Evolutionary conservation across 2,329 filamentous ascomycete species (phyloP).

Genomic region (Coleophoma crateriformis): DNA sequence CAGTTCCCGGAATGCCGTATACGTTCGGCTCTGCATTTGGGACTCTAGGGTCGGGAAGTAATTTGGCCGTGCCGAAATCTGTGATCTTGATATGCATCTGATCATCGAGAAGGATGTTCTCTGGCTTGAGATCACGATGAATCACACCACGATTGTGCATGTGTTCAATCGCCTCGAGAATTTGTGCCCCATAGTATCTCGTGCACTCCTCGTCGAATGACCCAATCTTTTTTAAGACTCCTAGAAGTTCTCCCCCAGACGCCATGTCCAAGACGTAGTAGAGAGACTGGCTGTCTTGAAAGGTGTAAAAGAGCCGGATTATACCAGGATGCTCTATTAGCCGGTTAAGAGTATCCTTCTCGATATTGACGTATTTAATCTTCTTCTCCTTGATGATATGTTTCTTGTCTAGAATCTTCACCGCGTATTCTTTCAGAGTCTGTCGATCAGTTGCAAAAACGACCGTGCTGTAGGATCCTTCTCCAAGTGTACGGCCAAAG

Average conservation of each 20-base stretch:
- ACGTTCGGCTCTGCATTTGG: constrained; percentile 21
- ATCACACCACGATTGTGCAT: constrained; percentile 97
- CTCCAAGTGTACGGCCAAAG: constrained; percentile 84
- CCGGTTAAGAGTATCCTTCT: constrained; percentile 95
- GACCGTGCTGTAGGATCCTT: constrained; percentile 97
- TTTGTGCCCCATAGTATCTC: constrained; percentile 90
- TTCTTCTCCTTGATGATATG: constrained; percentile 99
- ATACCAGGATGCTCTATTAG: constrained; percentile 95
- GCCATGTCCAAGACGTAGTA: constrained; percentile 97
- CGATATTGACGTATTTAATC: constrained; percentile 99
- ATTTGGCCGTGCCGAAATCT: constrained; percentile 97
- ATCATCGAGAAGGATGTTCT: constrained; percentile 91
- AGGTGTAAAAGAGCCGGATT: constrained; percentile 95
- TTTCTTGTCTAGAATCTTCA: constrained; percentile 96
- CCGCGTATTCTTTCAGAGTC: constrained; percentile 91
- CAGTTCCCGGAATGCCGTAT: constrained; percentile 33
- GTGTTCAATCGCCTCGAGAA: constrained; percentile 92
- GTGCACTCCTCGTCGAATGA: constrained; percentile 96
- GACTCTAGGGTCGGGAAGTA: constrained; percentile 58
- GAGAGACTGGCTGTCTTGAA: constrained; percentile 91
- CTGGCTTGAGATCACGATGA: constrained; percentile 92
- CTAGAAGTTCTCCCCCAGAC: constrained; percentile 84
- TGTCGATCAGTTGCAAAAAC: constrained; percentile 89
- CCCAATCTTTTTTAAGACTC: constrained; percentile 87
- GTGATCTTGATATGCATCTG: constrained; percentile 99